A percentile compares a stretch with the other conserved stretches of the same genome.
Conservation (phyloP, 108 stramenopile species). For the Discostella pseudostelligera region DNA sequence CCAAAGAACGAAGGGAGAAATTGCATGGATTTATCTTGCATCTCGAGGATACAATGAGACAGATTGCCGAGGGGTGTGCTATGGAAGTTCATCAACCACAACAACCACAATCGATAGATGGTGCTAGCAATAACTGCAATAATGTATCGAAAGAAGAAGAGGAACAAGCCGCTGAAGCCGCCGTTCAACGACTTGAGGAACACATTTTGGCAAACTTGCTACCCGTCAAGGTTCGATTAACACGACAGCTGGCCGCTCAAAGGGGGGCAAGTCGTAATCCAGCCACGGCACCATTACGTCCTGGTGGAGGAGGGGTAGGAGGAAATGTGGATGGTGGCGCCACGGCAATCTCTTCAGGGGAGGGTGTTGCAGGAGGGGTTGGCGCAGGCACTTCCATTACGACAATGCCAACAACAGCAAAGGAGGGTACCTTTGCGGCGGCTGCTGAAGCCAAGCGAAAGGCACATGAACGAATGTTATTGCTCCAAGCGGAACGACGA, state of each 20-base stretch:
- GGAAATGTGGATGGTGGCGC: constrained; percentile 14
- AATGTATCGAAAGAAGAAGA: constrained; percentile 23
- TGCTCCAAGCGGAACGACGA: constrained; percentile 37
- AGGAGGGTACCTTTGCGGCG: constrained; percentile 59
- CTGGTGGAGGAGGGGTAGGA: constrained; percentile 19
- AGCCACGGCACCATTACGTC: constrained; percentile 58
- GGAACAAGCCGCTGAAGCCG: constrained; percentile 57
- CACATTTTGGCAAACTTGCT: constrained; percentile 82
- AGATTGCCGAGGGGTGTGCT: constrained; percentile 65
- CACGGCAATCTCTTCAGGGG: constrained; percentile 58
- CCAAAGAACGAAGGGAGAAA: constrained; percentile 79
- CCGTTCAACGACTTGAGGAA: constrained; percentile 79
- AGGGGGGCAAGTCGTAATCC: constrained; percentile 82
- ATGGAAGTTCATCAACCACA: constrained; percentile 43
- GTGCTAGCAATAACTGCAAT: constrained; percentile 26
- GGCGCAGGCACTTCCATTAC: neutral
- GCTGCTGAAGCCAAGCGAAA: constrained; percentile 64
- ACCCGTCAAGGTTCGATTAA: constrained; percentile 80
- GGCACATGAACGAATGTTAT: constrained; percentile 47
- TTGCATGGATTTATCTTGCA: constrained; percentile 83
- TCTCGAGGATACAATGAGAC: constrained; percentile 76
- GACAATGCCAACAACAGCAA: neutral
- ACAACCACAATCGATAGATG: constrained; percentile 9
- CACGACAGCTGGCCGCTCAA: constrained; percentile 81
- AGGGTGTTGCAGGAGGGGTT: constrained; percentile 31